These are phyloP conservation scores for Gossypium aridum DNA, from an alignment of 441 rosid species.

Conservation along the genomic window DNA sequence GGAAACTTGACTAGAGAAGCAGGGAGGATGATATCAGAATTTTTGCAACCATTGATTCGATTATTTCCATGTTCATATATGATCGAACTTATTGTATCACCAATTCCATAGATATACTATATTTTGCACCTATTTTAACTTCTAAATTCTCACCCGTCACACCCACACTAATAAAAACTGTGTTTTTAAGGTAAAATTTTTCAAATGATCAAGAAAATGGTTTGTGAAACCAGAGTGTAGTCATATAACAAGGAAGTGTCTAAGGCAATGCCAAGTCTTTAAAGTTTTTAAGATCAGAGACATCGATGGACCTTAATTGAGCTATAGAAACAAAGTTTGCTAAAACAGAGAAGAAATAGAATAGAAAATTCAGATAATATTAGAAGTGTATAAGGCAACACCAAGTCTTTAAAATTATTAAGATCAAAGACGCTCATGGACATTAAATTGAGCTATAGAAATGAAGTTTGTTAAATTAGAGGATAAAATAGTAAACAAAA, in stretches of 20 bases:
- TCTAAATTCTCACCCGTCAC: background rate
- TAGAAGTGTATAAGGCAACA: background rate
- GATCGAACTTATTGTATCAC: background rate
- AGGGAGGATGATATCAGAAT: background rate
- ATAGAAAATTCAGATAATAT: background rate
- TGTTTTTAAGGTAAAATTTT: background rate
- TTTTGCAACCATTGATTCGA: background rate
- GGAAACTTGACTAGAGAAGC: slow-evolving; percentile 1
- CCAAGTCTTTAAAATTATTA: slow-evolving; percentile 1
- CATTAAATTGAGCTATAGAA: background rate
- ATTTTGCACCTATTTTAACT: background rate
- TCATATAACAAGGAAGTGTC: background rate
- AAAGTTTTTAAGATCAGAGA: background rate
- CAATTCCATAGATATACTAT: background rate
- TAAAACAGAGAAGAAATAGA: background rate
- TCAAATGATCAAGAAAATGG: background rate
- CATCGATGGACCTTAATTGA: background rate
- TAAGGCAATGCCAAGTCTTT: background rate
- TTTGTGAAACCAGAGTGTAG: background rate
- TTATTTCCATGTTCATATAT: background rate
- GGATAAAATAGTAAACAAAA: background rate
- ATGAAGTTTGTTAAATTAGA: background rate
- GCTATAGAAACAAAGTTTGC: background rate
- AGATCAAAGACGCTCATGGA: background rate
- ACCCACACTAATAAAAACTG: background rate